Base-by-base conservation (phyloP, 495 filamentous ascomycete species). In the Neurospora sp. region DNA sequence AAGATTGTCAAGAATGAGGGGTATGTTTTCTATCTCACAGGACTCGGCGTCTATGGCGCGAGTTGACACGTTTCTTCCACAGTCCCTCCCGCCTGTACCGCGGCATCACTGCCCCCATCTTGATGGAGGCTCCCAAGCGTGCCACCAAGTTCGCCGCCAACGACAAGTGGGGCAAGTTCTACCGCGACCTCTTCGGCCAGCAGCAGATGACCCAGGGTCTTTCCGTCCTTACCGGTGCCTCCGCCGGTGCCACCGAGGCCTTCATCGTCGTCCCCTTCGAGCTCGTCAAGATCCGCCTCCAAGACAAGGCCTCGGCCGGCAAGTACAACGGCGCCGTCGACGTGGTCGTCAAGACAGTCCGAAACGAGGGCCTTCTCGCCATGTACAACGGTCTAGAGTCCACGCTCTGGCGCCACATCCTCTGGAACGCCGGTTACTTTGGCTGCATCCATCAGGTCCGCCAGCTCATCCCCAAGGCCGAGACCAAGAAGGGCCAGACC, bases 101-200 rank as follows among this genome's bases (percentile, higher is more conserved):
- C 77, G 96, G 96, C 79, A 99, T 99, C 81, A 90, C 89, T 39
- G 95, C 96, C 16, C 96, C 96, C 27, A 98, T 99, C 75, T 84
- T 98, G 74, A 98, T 99, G 96, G 96, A 99, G 84, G 96, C 96
- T 20, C 96, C 96, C 71, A 99, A 99, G 89, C 90, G 96, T 81
- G 96, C 96, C 9, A 97, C 92, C 83, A 99, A 99, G 82, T 98
- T 99, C 84, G 95, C 96, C 69, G 96, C 96, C 80, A 99, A 99
- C 82, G 96, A 99, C 80, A 91, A 94, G 81, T 99, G 96, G 96
- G 96, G 96, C 74, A 88, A 90, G 81, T 88, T 97, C 82, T 99
- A 96, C 86, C 92, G 92, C 71, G 89, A 89, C 71, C 78, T 90
- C 45, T 98, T 99, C 81, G 93, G 92, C 70, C 86, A 89, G 40